These are phyloP conservation scores for Tylopilus sp. DNA, from an alignment of 1,284 basidiomycete species.

Conservation along the genomic window DNA sequence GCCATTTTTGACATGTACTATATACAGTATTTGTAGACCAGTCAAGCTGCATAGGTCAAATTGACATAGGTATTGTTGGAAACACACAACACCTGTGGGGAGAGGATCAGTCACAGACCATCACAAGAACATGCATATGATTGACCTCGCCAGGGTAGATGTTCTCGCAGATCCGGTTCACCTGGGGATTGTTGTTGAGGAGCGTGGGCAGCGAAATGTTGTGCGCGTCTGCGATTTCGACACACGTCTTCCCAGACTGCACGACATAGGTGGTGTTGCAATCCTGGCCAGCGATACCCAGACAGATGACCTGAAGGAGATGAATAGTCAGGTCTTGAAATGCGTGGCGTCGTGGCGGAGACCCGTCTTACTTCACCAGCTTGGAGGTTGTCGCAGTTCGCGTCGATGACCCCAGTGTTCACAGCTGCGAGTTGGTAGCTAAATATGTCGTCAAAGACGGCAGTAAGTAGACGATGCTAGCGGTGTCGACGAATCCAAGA, in stretches of 20 bases:
- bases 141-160: conserved; percentile 41
- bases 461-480: neutral
- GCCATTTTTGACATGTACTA: neutral
- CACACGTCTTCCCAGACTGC: conserved; percentile 40
- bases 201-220: conserved; percentile 41
- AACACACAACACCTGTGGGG: conserved; percentile 26
- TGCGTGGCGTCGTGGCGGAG: no score
- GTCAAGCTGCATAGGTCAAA: conserved; percentile 10
- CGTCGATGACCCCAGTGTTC: conserved; percentile 35
- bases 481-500: neutral
- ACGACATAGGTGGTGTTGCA: conserved; percentile 41
- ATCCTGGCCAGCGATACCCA: conserved; percentile 42
- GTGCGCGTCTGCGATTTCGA: conserved; percentile 33
- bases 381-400: conserved; percentile 36
- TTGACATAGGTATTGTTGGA: conserved; percentile 25
- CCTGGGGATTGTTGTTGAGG: conserved; percentile 51
- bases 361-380: conserved; percentile 26
- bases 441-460: neutral
- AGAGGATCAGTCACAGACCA: neutral
- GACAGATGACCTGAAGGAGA: conserved; percentile 35
- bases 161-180: conserved; percentile 45
- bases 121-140: neutral
- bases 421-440: conserved; percentile 42
- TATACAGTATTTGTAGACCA: neutral
- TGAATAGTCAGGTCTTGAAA: neutral